Conservation (phyloP, 176 grass and related monocot species). For the Themeda triandra region DNA sequence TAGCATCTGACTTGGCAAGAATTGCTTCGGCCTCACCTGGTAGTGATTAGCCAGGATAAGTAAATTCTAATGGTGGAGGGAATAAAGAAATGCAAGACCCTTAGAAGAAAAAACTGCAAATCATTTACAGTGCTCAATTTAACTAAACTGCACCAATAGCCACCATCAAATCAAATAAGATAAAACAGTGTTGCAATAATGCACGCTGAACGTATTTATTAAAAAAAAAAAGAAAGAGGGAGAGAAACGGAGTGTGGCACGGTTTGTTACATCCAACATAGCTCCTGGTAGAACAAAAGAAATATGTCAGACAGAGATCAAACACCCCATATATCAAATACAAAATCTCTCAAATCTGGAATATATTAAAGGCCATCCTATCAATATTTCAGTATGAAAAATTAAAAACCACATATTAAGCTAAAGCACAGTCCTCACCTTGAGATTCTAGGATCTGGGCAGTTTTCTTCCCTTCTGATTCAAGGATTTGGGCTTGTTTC, state of each 20-base stretch:
- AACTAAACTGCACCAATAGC: conserved; percentile 7
- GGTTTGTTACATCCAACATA: conserved; percentile 84
- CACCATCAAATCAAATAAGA: not conserved
- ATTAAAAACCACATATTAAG: not conserved
- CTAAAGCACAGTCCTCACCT: conserved; percentile 42
- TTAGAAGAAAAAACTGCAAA: not conserved
- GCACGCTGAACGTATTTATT: not conserved
- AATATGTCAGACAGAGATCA: not conserved
- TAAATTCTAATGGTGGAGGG: not conserved
- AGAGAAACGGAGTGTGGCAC: conserved; percentile 32
- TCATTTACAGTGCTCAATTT: not conserved
- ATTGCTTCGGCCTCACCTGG: conserved; percentile 89
- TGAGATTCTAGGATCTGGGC: conserved; percentile 94
- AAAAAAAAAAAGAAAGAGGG: not conserved
- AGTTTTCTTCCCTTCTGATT: conserved; percentile 89
- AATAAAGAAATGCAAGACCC: not conserved
- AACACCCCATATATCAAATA: too few relatives aligned
- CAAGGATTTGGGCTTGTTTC: conserved; percentile 62
- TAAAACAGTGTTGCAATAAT: not conserved
- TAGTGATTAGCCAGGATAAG: conserved; percentile 16
- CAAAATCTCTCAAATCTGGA: too few relatives aligned
- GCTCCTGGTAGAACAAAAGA: conserved; percentile 37
- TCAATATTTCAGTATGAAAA: not conserved
- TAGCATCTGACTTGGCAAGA: conserved; percentile 69
- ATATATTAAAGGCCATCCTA: too few relatives aligned